Conservation (phyloP, 352 stramenopile genomes). For the Pythium guiyangense region DNA sequence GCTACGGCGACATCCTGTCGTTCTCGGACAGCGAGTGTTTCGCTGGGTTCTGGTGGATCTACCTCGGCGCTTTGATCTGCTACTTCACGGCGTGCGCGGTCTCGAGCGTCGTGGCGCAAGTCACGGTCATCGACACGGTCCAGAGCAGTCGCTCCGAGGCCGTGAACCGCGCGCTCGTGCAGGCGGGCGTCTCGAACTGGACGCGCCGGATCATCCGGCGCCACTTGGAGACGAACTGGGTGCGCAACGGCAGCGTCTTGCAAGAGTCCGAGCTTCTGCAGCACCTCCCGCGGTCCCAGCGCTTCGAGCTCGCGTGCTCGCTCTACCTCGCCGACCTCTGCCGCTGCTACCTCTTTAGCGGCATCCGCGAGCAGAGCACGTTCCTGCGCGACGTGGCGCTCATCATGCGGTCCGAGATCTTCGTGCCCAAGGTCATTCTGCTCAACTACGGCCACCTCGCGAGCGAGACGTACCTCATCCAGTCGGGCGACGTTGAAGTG, state of each 20-base stretch:
- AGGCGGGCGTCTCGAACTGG: constrained; percentile 6
- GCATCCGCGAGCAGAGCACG: constrained; percentile 2
- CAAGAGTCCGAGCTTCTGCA: constrained; percentile 12
- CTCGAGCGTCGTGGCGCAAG: constrained; percentile 18
- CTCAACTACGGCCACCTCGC: constrained; percentile 49
- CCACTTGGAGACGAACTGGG: constrained; percentile 22
- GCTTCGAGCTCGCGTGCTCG: constrained; percentile 11
- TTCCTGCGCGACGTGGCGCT: constrained; percentile 32
- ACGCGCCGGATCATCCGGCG: constrained; percentile 14
- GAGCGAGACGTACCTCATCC: constrained; percentile 53
- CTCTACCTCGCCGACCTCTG: constrained; percentile 9
- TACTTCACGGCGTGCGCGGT: constrained; percentile 21
- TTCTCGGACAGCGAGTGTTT: constrained; percentile 37
- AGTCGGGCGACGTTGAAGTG: constrained; percentile 54
- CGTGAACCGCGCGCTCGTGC: constrained; percentile 13
- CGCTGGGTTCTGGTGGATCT: constrained; percentile 20
- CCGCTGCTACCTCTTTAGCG: constrained; percentile 11
- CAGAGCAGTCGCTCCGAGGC: constrained; percentile 2
- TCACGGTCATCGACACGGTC: constrained; percentile 8
- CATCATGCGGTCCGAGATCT: constrained; percentile 48
- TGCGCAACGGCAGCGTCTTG: constrained; percentile 15
- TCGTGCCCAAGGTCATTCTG: constrained; percentile 50
- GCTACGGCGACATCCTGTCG: constrained; percentile 61
- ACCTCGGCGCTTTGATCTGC: constrained; percentile 17
- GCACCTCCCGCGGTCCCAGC: constrained; percentile 18